Conservation (phyloP, 176 grass and related monocot species). For the Aegilops tauschii region DNA sequence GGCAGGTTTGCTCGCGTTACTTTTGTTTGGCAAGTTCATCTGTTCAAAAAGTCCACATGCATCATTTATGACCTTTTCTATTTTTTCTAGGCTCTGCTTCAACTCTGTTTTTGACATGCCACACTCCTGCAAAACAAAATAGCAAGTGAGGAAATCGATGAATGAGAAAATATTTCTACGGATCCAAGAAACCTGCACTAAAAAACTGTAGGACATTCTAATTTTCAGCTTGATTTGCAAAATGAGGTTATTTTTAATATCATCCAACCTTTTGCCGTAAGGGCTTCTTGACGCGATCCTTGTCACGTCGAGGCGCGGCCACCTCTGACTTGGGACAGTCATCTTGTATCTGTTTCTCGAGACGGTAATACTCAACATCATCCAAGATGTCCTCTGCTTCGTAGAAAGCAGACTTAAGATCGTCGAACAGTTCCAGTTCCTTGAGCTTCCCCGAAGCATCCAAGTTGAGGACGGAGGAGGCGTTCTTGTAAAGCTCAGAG, state of each 20-base stretch:
- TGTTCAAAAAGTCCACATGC: background rate
- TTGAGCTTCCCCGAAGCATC: conserved; percentile 15
- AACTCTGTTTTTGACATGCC: background rate
- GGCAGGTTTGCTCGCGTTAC: too few relatives aligned
- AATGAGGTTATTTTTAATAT: background rate
- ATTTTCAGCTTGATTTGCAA: background rate
- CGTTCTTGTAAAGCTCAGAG: too few relatives aligned
- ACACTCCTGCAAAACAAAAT: background rate
- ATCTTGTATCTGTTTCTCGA: conserved; percentile 16
- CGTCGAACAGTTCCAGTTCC: background rate
- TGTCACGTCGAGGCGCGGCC: background rate
- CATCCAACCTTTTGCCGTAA: background rate
- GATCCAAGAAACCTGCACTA: background rate
- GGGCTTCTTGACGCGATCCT: background rate
- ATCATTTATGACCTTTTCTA: background rate
- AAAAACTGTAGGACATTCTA: background rate
- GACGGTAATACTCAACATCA: conserved; percentile 25
- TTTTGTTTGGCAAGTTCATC: background rate
- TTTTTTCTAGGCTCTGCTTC: background rate
- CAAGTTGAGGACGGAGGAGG: background rate
- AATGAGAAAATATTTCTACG: background rate
- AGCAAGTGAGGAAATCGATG: background rate
- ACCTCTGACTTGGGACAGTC: background rate
- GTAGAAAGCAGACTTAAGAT: conserved; percentile 20
- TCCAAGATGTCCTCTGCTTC: conserved; percentile 31